Evolutionary conservation across 495 filamentous ascomycete genomes (phyloP), one percentile per base, ranked within the genome.

Genomic region (Niebla homalea): DNA sequence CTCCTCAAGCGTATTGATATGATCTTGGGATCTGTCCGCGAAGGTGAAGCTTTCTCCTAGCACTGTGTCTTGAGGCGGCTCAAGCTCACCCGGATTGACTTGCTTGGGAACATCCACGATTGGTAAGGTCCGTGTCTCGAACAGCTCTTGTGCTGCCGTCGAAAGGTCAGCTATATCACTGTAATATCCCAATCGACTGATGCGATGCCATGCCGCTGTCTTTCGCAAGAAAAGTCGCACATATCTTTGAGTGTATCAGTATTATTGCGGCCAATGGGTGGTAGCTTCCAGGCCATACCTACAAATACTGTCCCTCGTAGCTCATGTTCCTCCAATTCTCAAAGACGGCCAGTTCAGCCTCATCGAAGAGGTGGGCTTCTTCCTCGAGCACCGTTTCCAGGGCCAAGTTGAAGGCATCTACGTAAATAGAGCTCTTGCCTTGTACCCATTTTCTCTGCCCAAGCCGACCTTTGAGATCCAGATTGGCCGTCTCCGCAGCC

Each of bases 361-460:
- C 77, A 57, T 87, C 75, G 61, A 97, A 98, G 12, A 98, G 68
- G 62, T 94, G 87, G 2, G 78, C 73, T 61, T 98, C 92, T 42
- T 96, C 89, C 43, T 84, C 81, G 5, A 98, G 69, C 19, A 97
- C 90, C 2, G 88, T 97, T 52, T 89, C 81, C 39, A 98, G 71
- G 16, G 89, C 88, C 15, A 96, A 68, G 64, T 95, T 94, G 73
- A 98, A 98, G 18, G 90, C 92, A 65, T 98, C 90, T 15, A 96
- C 88, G 57, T 98, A 98, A 48, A 98, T 89, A 4, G 92, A 97
- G 57, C 81, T 94, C 60, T 71, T 77, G 4, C 80, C 79, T 43
- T 68, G 72, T 21, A 72, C 60, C 80, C 80, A 83, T 54, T 70
- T 75, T 5, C 73, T 62, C 56, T 76, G 66, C 36, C 68, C 70